Conservation (phyloP, 108 stramenopile species). For the Fragilaria crotonensis region DNA sequence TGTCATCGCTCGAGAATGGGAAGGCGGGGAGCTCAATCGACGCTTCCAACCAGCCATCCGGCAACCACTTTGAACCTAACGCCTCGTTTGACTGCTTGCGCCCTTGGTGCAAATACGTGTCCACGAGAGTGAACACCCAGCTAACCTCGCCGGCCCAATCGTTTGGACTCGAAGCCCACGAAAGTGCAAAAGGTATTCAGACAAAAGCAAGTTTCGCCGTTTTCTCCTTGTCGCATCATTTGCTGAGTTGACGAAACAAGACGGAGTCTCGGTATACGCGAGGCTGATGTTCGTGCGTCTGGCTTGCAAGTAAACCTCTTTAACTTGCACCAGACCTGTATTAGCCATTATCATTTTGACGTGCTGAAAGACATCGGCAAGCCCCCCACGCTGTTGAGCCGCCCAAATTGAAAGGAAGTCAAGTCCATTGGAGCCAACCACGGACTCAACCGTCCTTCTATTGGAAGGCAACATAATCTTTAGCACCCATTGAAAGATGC, state of each 20-base stretch:
- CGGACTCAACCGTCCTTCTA: conserved; percentile 7
- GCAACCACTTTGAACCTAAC: conserved; percentile 15
- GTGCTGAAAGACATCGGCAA: conserved; percentile 4
- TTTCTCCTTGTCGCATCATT: background rate
- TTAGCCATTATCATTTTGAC: conserved; percentile 10
- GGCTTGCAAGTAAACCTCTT: background rate
- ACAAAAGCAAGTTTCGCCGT: background rate
- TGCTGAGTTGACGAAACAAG: background rate
- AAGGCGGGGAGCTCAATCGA: conserved; percentile 14
- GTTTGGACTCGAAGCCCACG: conserved; percentile 2
- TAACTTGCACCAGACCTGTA: conserved; percentile 5
- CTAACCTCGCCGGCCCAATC: conserved; percentile 8
- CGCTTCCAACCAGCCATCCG: conserved; percentile 31
- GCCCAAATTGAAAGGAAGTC: conserved; percentile 3
- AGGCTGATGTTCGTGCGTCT: background rate
- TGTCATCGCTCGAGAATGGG: background rate
- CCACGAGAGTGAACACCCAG: conserved; percentile 18
- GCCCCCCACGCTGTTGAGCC: background rate
- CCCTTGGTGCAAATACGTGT: conserved; percentile 19
- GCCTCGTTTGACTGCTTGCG: conserved; percentile 1
- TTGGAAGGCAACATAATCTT: conserved; percentile 6
- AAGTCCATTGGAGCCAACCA: conserved; percentile 3
- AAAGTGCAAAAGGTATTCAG: no score
- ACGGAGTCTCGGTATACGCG: background rate
- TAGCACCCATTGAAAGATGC: conserved; percentile 9